Evolutionary conservation across 1,284 basidiomycete species (phyloP), one percentile per base, ranked within the genome.

Genomic region (Quambalaria eucalypti): DNA sequence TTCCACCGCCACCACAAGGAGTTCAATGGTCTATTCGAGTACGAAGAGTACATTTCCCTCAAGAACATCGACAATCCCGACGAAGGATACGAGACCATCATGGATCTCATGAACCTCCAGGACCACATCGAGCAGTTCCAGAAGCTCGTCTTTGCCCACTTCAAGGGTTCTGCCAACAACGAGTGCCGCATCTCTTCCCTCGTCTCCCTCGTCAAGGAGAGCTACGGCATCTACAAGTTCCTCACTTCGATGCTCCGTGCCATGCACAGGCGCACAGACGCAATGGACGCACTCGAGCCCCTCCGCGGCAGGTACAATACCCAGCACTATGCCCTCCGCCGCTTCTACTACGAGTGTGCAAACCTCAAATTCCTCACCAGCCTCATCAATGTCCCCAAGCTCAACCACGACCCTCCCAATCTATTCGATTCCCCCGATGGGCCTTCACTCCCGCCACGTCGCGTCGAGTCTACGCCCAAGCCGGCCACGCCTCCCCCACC

Each of bases 51-150:
- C 55, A 70, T 75, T 40, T 73, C 70, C n/a, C 66, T 75, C 57
- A 75, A 75, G 54, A 74, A 74, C 59, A 75, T 75, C 50, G 72
- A 75, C 64, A 74, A 75, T 51, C 73, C 73, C 0, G 71, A 75
- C 54, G 73, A 75, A 50, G 73, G 61, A 10, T 75, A 74, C 58
- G 73, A 75, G 60, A 75, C 73, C 28, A 75, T 75, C 58, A 71
- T 73, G 56, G 72, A 75, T 48, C 65, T 75, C 49, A 75, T 75
- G 73, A 73, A 68, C 56, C 60, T 75, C 25, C 73, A 75, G 56
- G 72, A 75, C 51, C 67, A 71, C 55, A 75, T 75, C 55, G 73
- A 75, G 54, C 64, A 65, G 55, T 68, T 74, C 60, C 72, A 74
- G 55, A 73, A 74, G 57, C 67, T 71, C 51, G 69, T 75, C 60